phyloP scores from a whole-genome alignment of 306 rosid genomes.

The Castanospermum australe region DNA sequence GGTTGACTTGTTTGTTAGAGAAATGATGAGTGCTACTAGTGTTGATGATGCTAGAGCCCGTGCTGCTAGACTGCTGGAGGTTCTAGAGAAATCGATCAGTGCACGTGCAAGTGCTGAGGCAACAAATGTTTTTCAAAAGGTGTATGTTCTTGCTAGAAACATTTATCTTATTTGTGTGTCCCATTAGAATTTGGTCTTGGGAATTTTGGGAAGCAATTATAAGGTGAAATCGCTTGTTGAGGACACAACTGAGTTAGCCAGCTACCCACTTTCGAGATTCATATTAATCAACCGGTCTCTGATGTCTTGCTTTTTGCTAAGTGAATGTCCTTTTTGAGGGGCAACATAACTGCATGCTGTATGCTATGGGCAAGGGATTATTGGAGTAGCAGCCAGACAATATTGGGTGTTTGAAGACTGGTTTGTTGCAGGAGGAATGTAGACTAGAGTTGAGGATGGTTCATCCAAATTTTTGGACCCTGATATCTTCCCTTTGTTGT shows the following conservation, averaged over 20 bases:
- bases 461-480: background rate
- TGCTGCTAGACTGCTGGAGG: conserved; percentile 74
- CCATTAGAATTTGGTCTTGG: background rate
- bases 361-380: background rate
- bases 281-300: conserved; percentile 12
- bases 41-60: conserved; percentile 87
- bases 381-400: conserved; percentile 14
- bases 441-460: background rate
- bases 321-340: background rate
- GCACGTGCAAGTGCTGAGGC: conserved; percentile 69
- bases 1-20: conserved; percentile 86
- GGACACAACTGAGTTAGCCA: background rate
- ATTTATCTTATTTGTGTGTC: background rate
- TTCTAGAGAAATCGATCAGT: conserved; percentile 79
- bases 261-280: background rate
- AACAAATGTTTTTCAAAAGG: conserved; percentile 65
- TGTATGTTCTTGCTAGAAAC: conserved; percentile 22
- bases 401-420: conserved; percentile 19
- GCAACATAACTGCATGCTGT: background rate
- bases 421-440: background rate
- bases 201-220: background rate
- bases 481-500: background rate
- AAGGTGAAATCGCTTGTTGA: background rate
- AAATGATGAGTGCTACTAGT: conserved; percentile 72
- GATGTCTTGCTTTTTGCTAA: background rate